Percentiles rank a stretch among this genome's conserved stretches.
Conservation (phyloP, 148 eudicot species). For the Cornus kousa region DNA sequence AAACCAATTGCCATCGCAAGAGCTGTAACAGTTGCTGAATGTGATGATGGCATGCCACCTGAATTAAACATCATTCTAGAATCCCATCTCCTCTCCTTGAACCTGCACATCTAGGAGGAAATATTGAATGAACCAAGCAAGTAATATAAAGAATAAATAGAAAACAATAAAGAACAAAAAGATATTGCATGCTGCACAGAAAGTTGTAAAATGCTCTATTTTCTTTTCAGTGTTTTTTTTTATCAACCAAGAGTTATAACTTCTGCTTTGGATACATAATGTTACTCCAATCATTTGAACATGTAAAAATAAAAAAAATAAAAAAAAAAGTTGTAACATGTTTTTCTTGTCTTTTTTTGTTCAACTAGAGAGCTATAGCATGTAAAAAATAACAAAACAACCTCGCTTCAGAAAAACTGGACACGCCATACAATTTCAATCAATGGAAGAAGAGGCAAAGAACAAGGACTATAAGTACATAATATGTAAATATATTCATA, state of each 20-base stretch:
- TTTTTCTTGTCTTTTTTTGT: no score
- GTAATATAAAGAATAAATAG: background rate
- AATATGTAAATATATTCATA: background rate
- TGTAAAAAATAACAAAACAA: background rate
- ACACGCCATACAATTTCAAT: background rate
- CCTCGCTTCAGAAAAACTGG: background rate
- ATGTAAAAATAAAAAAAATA: no score
- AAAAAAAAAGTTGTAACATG: no score
- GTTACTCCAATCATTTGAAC: background rate
- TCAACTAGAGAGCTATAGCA: no score
- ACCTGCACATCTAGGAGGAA: slow-evolving; percentile 51
- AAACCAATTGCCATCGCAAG: slow-evolving; percentile 73
- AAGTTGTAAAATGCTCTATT: no score
- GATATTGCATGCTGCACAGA: background rate
- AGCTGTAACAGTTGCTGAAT: slow-evolving; percentile 88
- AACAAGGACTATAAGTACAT: background rate
- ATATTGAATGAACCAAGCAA: slow-evolving; percentile 1
- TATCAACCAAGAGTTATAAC: background rate
- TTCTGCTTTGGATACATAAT: background rate
- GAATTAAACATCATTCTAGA: slow-evolving; percentile 81
- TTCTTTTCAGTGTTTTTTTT: no score
- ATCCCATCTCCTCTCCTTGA: slow-evolving; percentile 94
- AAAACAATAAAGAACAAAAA: background rate
- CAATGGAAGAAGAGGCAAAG: background rate
- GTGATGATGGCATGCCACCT: slow-evolving; percentile 99